Conservation (phyloP, 805 yeast genomes). For the Metschnikowia arizonensis region DNA sequence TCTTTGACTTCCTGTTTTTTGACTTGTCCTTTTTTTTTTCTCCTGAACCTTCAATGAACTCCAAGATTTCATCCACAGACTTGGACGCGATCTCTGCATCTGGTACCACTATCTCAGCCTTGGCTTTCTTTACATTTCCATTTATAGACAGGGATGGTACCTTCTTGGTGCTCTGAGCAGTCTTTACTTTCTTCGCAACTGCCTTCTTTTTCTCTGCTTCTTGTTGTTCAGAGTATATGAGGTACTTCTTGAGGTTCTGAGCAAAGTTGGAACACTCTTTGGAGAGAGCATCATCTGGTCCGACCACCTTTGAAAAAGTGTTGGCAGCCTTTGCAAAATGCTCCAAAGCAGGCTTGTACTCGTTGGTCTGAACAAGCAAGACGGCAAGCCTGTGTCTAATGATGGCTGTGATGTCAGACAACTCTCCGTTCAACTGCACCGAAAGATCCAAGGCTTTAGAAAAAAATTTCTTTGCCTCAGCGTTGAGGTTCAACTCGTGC, state of each 20-base stretch:
- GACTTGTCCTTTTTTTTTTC: slow-evolving; percentile 3
- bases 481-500: slow-evolving; percentile 46
- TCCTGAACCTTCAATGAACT: slow-evolving; percentile 55
- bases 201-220: slow-evolving; percentile 29
- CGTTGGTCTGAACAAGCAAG: slow-evolving; percentile 47
- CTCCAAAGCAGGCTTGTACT: slow-evolving; percentile 53
- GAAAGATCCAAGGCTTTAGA: slow-evolving; percentile 51
- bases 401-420: slow-evolving; percentile 59
- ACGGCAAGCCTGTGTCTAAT: slow-evolving; percentile 59
- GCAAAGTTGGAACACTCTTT: slow-evolving; percentile 65
- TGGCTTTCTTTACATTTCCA: slow-evolving; percentile 16
- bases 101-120: slow-evolving; percentile 19
- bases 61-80: slow-evolving; percentile 69
- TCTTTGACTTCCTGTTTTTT: slow-evolving; percentile 11
- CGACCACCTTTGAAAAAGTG: slow-evolving; percentile 54
- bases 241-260: slow-evolving; percentile 49
- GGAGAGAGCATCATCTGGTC: slow-evolving; percentile 64
- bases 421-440: slow-evolving; percentile 48
- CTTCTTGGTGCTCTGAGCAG: slow-evolving; percentile 19
- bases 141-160: slow-evolving; percentile 3
- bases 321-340: slow-evolving; percentile 54
- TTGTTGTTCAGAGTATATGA: slow-evolving; percentile 42
- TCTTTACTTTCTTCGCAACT: slow-evolving; percentile 18
- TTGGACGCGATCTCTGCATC: slow-evolving; percentile 57
- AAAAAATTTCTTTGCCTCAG: slow-evolving; percentile 51